A percentile compares a stretch with the other conserved stretches of the same genome.
Conservation (phyloP, 805 yeast species). For the Candida methanosorbosa region DNA sequence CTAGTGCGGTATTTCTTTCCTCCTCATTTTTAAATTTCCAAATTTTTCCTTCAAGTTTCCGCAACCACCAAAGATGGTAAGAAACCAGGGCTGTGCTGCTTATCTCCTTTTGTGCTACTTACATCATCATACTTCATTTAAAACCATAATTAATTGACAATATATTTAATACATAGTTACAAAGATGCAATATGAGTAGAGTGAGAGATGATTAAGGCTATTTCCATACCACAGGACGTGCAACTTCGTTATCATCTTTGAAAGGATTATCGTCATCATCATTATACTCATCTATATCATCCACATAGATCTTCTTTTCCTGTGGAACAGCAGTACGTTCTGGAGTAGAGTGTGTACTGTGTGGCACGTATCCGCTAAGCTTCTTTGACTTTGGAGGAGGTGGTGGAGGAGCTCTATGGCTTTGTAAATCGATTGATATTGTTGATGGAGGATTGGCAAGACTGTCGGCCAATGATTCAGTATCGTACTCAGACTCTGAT, state of each 20-base stretch:
- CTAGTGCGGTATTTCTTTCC: no score
- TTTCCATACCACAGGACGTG: constrained; percentile 19
- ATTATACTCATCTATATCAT: constrained; percentile 1
- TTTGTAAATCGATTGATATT: constrained; percentile 2
- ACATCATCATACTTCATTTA: no score
- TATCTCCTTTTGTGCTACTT: no score
- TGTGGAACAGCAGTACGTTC: background rate
- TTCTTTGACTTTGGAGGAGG: constrained; percentile 12
- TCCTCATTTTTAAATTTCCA: no score
- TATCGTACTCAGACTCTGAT: constrained; percentile 12
- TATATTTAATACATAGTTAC: no score
- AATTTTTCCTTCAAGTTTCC: no score
- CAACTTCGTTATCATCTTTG: constrained; percentile 23
- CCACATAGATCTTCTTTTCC: no score
- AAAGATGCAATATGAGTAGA: no score
- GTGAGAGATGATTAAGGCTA: no score
- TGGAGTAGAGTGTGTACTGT: background rate
- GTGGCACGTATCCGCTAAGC: background rate
- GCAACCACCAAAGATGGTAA: no score
- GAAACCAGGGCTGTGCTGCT: no score
- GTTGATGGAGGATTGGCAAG: constrained; percentile 1
- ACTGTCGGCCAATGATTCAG: constrained; percentile 1
- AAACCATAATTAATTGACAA: no score
- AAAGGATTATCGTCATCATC: constrained; percentile 22
- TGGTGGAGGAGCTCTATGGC: constrained; percentile 16